Evolutionary conservation across 371 early-diverging fungal species (phyloP).

Genomic region (Cokeromyces recurvatus): DNA sequence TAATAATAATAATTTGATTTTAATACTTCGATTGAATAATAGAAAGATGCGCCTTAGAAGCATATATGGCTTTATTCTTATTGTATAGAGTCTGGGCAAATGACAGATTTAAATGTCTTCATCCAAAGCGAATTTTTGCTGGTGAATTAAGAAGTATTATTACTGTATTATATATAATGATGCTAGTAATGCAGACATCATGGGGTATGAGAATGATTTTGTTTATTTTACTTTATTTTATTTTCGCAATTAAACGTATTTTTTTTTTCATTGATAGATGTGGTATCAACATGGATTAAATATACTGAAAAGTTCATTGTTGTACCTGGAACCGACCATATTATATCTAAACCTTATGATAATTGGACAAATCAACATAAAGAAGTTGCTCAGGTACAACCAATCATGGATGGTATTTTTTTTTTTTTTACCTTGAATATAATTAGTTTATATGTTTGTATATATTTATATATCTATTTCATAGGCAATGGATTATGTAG

Average conservation of each 20-base stretch:
- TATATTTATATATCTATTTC: no score
- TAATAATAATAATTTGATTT: neutral
- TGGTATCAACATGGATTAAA: conserved; percentile 44
- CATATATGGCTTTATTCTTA: conserved; percentile 27
- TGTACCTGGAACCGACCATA: conserved; percentile 10
- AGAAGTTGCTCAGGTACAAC: conserved; percentile 25
- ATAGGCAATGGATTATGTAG: conserved; percentile 28
- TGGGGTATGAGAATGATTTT: no score
- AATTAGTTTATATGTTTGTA: no score
- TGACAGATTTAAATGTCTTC: conserved; percentile 35
- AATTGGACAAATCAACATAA: conserved; percentile 34
- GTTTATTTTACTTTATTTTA: neutral
- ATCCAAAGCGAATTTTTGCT: conserved; percentile 24
- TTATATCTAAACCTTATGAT: conserved; percentile 31
- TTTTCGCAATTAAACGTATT: neutral
- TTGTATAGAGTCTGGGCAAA: conserved; percentile 25
- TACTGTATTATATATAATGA: conserved; percentile 32
- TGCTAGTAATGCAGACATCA: conserved; percentile 34
- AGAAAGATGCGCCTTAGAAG: conserved; percentile 33
- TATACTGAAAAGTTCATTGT: conserved; percentile 36
- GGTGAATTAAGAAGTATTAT: conserved; percentile 44
- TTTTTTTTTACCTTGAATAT: conserved; percentile 20
- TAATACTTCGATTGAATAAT: neutral
- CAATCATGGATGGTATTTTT: no score
- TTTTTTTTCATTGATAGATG: conserved; percentile 16